Base-by-base conservation (phyloP, 2,329 filamentous ascomycete genomes). In the Colletotrichum destructivum region DNA sequence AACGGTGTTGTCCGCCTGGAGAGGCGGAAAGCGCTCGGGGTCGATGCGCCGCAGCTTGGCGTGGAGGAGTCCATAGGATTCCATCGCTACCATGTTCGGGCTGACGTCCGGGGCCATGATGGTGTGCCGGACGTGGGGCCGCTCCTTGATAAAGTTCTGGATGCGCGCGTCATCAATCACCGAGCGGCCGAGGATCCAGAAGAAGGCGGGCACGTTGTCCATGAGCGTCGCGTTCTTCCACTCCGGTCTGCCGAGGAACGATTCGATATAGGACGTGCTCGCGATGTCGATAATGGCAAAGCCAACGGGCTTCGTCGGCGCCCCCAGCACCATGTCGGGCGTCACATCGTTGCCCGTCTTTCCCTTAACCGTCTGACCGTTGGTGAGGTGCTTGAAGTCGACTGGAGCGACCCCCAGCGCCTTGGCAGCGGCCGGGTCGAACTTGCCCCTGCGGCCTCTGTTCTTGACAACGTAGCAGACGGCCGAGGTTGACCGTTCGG, bases 381-480 rank as follows among this genome's bases (percentile, higher is more conserved):
- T 79, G 0, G 91, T 86, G 54, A 99, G 85, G 15, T 80, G 76
- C 46, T 85, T 85, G 80, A 88, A 97, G 60, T 91, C 84, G 0
- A 75, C 79, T 63, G 84, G 87, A 23, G 83, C 82, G 0, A 98
- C 88, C 1, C 92, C 92, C 2, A 95, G 83, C 38, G 84, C 85
- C 72, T 84, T 86, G 0, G 95, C 96, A 69, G 86, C 89, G 59
- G 87, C 79, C 0, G 89, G 83, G 72, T 94, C 87, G 78, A 99
- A 98, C 77, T 92, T 96, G 63, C 96, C 96, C 65, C 96, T 90
- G 65, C 92, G 88, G 47, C 91, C 86, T 73, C 94, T 90, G 65
- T 90, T 90, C 75, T 94, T 93, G 78, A 97, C 88, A 69, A 99
- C 92, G 81, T 99, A 99, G 69, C 93, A 97, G 75, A 98, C 85